Evolutionary conservation across 805 yeast species (phyloP).

Genomic region (Diddensiella santjacobensis): DNA sequence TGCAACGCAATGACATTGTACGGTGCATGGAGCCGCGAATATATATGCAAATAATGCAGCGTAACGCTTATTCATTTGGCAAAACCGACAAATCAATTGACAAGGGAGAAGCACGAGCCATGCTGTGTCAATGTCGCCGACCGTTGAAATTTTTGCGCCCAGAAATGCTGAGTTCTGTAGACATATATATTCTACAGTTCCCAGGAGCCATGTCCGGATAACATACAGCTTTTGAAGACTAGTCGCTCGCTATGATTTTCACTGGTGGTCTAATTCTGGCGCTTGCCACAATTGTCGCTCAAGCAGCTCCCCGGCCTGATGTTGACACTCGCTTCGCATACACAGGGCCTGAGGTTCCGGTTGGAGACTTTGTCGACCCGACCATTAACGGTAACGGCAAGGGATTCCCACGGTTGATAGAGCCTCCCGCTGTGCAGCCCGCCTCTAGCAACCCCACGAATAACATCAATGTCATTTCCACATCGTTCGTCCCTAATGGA

Average conservation of each 20-base stretch:
- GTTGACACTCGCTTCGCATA: slow-evolving; percentile 20
- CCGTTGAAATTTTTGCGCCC: too few species aligned
- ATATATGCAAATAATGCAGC: too few species aligned
- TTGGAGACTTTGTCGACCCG: slow-evolving; percentile 17
- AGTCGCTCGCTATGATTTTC: slow-evolving; percentile 1
- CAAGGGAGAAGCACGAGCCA: too few species aligned
- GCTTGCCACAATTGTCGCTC: background rate
- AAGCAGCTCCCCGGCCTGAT: slow-evolving; percentile 12
- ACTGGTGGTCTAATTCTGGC: background rate
- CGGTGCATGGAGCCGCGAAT: too few species aligned
- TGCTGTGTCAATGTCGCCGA: too few species aligned
- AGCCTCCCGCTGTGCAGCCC: slow-evolving; percentile 20
- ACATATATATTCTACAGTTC: too few species aligned
- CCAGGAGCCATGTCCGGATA: too few species aligned
- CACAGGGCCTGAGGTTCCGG: slow-evolving; percentile 18
- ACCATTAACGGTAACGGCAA: slow-evolving; percentile 20
- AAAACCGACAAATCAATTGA: too few species aligned
- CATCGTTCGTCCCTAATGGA: slow-evolving; percentile 17
- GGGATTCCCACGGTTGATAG: slow-evolving; percentile 17
- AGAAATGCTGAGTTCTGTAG: too few species aligned
- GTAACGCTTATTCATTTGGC: too few species aligned
- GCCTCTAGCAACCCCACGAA: slow-evolving; percentile 15
- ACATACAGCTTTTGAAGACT: too few species aligned
- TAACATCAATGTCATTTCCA: slow-evolving; percentile 18
- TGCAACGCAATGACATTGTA: too few species aligned